Percentiles rank a stretch among this genome's conserved stretches.
Evolutionary conservation across 495 filamentous ascomycete species (phyloP).

Genomic region (Neurospora sp.): DNA sequence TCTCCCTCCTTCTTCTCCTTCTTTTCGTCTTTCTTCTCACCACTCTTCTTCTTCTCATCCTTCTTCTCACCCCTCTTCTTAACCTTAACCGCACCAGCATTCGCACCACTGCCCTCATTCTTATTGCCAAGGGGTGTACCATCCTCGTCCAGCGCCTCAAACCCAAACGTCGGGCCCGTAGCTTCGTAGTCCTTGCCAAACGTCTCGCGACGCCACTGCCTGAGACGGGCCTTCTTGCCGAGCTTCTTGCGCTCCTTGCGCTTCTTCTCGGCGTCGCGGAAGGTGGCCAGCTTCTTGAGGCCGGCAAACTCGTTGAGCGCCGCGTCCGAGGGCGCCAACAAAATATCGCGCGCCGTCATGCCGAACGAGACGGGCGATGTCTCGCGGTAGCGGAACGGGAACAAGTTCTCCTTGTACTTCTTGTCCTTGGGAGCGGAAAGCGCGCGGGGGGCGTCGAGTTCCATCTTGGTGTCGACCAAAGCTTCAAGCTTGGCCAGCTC

Average conservation of each 20-base stretch:
- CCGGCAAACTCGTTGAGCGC: conserved; percentile 86
- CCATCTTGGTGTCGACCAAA: conserved; percentile 73
- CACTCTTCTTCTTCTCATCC: neutral
- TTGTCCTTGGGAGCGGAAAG: conserved; percentile 26
- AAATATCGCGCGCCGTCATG: conserved; percentile 78
- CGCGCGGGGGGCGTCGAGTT: conserved; percentile 53
- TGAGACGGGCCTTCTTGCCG: conserved; percentile 80
- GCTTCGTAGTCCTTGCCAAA: conserved; percentile 60
- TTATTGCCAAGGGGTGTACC: neutral
- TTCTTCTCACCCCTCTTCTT: conserved; percentile 5
- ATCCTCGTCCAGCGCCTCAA: conserved; percentile 20
- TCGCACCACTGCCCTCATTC: conserved; percentile 9
- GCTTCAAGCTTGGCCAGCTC: conserved; percentile 77
- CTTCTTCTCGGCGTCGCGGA: conserved; percentile 83
- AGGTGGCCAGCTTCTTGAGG: conserved; percentile 86
- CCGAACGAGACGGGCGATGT: conserved; percentile 86
- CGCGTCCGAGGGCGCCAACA: conserved; percentile 71
- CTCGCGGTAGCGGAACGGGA: conserved; percentile 80
- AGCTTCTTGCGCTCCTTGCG: conserved; percentile 72
- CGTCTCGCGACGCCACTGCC: conserved; percentile 85
- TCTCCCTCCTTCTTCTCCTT: conserved; percentile 33
- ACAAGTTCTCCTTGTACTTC: conserved; percentile 1
- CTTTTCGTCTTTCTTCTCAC: conserved; percentile 39
- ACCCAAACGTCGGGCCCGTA: conserved; percentile 37
- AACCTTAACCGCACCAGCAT: conserved; percentile 3